phyloP scores from a whole-genome alignment of 176 grass and related monocot species.

The Lolium rigidum region DNA sequence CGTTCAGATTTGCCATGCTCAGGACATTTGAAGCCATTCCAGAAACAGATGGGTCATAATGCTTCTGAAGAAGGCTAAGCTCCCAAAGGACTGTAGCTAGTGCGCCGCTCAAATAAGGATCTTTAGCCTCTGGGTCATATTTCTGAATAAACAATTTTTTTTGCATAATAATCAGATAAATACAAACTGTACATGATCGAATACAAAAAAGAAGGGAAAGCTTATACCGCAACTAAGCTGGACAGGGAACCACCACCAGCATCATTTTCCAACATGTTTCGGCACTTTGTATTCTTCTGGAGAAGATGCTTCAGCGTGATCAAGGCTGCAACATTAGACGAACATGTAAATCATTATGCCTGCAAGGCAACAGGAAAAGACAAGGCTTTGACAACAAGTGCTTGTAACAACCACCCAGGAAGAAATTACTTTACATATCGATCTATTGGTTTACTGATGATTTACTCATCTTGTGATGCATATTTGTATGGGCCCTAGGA shows the following conservation, averaged over 20 bases:
- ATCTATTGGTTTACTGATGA: background rate
- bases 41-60: slow-evolving; percentile 71
- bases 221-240: slow-evolving; percentile 78
- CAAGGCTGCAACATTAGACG: slow-evolving; percentile 60
- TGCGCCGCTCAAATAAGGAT: slow-evolving; percentile 93
- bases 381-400: background rate
- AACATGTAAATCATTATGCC: slow-evolving; percentile 25
- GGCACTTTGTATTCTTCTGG: slow-evolving; percentile 89
- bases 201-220: slow-evolving; percentile 27
- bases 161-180: slow-evolving; percentile 32
- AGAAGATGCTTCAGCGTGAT: slow-evolving; percentile 89
- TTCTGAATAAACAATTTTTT: slow-evolving; percentile 49
- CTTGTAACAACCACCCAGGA: background rate
- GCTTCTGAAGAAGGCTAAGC: slow-evolving; percentile 89
- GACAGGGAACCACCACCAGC: slow-evolving; percentile 87
- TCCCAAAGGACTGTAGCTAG: slow-evolving; percentile 95
- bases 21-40: slow-evolving; percentile 71
- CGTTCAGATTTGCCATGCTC: slow-evolving; percentile 81
- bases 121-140: slow-evolving; percentile 86
- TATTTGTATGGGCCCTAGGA: background rate
- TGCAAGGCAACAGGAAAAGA: slow-evolving; percentile 4
- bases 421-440: slow-evolving; percentile 1
- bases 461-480: slow-evolving; percentile 5
- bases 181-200: background rate
- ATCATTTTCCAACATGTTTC: slow-evolving; percentile 95